Percentiles rank a stretch among this genome's conserved stretches.
Conservation (phyloP, 768 basidiomycete genomes). For the Amanita brunnescens region DNA sequence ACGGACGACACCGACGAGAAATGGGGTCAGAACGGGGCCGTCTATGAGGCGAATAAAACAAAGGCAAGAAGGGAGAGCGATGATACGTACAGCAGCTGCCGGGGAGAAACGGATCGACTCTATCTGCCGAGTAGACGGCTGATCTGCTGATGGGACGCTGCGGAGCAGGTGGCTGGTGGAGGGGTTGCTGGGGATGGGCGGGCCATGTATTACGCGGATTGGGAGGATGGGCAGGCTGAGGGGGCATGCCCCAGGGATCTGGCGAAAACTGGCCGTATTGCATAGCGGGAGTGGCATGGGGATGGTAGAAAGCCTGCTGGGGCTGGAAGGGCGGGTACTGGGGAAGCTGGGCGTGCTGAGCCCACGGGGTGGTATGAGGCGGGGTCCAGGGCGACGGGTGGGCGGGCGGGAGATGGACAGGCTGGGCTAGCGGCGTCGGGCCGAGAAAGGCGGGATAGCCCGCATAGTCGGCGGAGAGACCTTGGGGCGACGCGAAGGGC, state of each 20-base stretch:
- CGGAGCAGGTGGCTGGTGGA: slow-evolving; percentile 7
- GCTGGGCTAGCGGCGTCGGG: slow-evolving; percentile 8
- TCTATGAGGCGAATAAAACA: slow-evolving; percentile 29
- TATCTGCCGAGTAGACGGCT: slow-evolving; percentile 14
- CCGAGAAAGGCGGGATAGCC: slow-evolving; percentile 22
- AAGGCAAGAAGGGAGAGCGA: neutral
- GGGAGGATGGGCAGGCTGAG: neutral
- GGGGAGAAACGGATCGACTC: slow-evolving; percentile 21
- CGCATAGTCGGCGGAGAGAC: slow-evolving; percentile 22
- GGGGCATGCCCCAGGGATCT: slow-evolving; percentile 3
- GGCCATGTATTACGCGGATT: neutral
- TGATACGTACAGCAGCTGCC: slow-evolving; percentile 25
- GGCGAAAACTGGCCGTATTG: slow-evolving; percentile 2
- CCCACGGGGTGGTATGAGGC: slow-evolving; percentile 14
- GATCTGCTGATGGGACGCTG: slow-evolving; percentile 5
- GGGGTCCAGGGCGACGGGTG: slow-evolving; percentile 12
- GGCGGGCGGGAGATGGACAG: slow-evolving; percentile 9
- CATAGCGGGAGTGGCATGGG: neutral
- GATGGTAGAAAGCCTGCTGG: neutral
- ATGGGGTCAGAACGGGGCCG: slow-evolving; percentile 62
- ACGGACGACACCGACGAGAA: slow-evolving; percentile 40
- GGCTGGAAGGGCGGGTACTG: slow-evolving; percentile 2
- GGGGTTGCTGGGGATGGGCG: slow-evolving; percentile 7
- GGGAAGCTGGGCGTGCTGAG: slow-evolving; percentile 12
- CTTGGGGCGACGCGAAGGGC: slow-evolving; percentile 9